Conservation (phyloP, 768 basidiomycete species). For the Lentinus tigrinus region DNA sequence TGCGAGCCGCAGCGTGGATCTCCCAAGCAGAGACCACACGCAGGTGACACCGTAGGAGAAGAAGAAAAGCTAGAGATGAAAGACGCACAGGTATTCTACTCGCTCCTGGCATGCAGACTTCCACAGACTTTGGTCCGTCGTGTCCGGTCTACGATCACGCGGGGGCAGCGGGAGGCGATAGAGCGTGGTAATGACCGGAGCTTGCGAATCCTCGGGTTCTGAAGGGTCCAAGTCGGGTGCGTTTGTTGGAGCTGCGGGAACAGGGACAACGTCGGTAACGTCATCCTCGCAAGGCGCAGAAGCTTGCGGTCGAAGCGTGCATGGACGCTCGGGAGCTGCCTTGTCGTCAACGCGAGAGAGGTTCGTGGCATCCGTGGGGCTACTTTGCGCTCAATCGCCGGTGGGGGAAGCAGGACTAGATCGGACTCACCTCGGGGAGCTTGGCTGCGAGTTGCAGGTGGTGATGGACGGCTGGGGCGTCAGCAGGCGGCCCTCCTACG, state of each 20-base stretch:
- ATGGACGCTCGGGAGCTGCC: neutral
- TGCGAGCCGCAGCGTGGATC: too few relatives aligned
- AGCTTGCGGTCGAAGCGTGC: neutral
- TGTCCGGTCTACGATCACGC: neutral
- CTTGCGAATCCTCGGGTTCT: neutral
- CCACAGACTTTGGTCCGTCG: constrained; percentile 8
- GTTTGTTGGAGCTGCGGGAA: neutral
- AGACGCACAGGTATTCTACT: constrained; percentile 15
- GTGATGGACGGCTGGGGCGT: neutral
- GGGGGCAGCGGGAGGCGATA: neutral
- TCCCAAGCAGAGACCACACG: neutral
- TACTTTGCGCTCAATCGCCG: too few relatives aligned
- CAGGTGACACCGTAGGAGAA: neutral
- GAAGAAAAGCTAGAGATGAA: neutral
- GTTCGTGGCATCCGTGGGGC: too few relatives aligned
- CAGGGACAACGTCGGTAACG: neutral
- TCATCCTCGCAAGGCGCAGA: neutral
- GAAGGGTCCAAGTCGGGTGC: neutral
- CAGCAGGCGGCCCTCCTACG: neutral
- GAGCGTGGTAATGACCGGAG: constrained; percentile 2
- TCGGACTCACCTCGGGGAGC: too few relatives aligned
- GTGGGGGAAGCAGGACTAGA: too few relatives aligned
- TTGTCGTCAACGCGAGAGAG: too few relatives aligned
- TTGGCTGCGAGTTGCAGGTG: too few relatives aligned
- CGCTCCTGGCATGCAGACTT: constrained; percentile 17